These are phyloP conservation scores for Rosa rugosa DNA, from an alignment of 306 rosid species.

Conservation along the genomic window DNA sequence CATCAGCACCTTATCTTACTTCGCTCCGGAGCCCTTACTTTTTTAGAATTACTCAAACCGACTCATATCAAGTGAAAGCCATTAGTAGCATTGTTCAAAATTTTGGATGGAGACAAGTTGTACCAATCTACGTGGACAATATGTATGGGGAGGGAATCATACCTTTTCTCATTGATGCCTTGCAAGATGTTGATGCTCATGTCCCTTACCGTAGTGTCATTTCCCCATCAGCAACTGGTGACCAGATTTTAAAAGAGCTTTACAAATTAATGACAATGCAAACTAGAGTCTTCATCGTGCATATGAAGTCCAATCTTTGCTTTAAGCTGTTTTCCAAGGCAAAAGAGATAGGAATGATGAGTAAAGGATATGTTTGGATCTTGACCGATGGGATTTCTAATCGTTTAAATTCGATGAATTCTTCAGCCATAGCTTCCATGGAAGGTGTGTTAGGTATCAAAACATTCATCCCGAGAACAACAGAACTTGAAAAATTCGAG, in stretches of 20 bases:
- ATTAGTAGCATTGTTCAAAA: slow-evolving; percentile 32
- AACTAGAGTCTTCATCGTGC: slow-evolving; percentile 58
- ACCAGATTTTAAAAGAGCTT: slow-evolving; percentile 35
- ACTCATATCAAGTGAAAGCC: slow-evolving; percentile 43
- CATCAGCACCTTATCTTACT: slow-evolving; percentile 47
- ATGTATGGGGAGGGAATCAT: slow-evolving; percentile 46
- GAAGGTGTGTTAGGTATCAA: slow-evolving; percentile 54
- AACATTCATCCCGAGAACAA: slow-evolving; percentile 34
- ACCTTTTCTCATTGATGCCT: slow-evolving; percentile 38
- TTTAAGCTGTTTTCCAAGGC: slow-evolving; percentile 40
- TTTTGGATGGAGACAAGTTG: slow-evolving; percentile 56
- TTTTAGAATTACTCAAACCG: slow-evolving; percentile 38
- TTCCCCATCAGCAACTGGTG: slow-evolving; percentile 37
- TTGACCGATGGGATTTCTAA: slow-evolving; percentile 34
- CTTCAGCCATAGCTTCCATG: slow-evolving; percentile 36
- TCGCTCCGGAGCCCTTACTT: slow-evolving; percentile 38
- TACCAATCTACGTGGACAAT: slow-evolving; percentile 52
- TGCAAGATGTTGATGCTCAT: slow-evolving; percentile 36
- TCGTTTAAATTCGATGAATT: slow-evolving; percentile 12
- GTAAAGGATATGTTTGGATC: slow-evolving; percentile 50
- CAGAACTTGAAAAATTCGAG: slow-evolving; percentile 26
- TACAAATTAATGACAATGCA: slow-evolving; percentile 43
- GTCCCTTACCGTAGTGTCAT: slow-evolving; percentile 41
- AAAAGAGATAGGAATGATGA: slow-evolving; percentile 55
- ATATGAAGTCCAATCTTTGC: slow-evolving; percentile 35